Evolutionary conservation across 106 monocot species (phyloP).

Genomic region (Gastrodia elata): DNA sequence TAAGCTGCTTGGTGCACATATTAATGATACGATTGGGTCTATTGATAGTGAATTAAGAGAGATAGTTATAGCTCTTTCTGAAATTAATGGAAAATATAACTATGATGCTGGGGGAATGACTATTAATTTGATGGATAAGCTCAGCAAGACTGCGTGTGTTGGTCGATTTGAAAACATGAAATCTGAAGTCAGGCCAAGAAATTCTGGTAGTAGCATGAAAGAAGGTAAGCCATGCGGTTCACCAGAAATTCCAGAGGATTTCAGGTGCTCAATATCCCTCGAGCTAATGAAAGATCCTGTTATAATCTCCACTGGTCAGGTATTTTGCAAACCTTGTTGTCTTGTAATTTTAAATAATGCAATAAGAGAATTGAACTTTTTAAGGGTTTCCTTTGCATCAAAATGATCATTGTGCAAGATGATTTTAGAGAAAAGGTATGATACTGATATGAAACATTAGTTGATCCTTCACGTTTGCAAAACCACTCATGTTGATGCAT

Average conservation of each 20-base stretch:
- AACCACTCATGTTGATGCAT: too few relatives aligned
- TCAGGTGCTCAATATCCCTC: conserved; percentile 60
- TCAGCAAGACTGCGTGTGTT: not conserved
- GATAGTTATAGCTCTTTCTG: conserved; percentile 27
- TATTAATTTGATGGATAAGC: conserved; percentile 17
- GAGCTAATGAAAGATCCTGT: conserved; percentile 75
- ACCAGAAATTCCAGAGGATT: conserved; percentile 53
- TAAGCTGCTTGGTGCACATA: not conserved
- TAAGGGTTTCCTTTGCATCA: not conserved
- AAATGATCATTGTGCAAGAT: too few relatives aligned
- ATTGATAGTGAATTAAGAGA: conserved; percentile 22
- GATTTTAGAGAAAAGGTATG: too few relatives aligned
- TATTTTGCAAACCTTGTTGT: conserved; percentile 3
- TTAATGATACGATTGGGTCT: conserved; percentile 3
- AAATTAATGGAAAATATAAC: conserved; percentile 30
- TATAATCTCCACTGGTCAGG: conserved; percentile 71
- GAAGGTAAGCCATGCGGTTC: conserved; percentile 38
- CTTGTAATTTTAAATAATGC: too few relatives aligned
- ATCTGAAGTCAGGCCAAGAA: conserved; percentile 13
- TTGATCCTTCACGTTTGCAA: too few relatives aligned
- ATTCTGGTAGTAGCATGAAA: conserved; percentile 3
- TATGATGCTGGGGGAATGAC: conserved; percentile 24
- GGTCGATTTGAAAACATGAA: conserved; percentile 5
- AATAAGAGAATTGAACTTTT: too few relatives aligned
- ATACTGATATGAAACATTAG: too few relatives aligned